phyloP scores from a whole-genome alignment of 306 rosid species.

The Purshia tridentata region DNA sequence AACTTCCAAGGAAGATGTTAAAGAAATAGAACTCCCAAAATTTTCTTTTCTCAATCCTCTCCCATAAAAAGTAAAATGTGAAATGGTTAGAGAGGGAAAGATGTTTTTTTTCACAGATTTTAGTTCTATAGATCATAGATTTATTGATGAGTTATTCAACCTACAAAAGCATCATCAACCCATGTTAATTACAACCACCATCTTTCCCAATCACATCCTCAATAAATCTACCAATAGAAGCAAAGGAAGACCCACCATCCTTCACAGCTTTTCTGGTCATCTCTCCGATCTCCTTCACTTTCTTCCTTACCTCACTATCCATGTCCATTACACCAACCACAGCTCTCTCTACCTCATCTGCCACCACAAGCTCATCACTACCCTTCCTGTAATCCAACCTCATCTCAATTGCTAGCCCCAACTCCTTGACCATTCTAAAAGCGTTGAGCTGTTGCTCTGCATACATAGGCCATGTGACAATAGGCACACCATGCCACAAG shows the following conservation, averaged over 20 bases:
- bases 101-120: no score
- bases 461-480: conserved; percentile 68
- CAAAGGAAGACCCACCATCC: conserved; percentile 37
- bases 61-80: no score
- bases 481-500: conserved; percentile 68
- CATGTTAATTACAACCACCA: conserved; percentile 1
- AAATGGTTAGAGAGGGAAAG: no score
- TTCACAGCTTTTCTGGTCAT: conserved; percentile 37
- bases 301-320: conserved; percentile 31
- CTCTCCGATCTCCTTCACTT: conserved; percentile 40
- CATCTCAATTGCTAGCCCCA: conserved; percentile 42
- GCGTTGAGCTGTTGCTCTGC: conserved; percentile 76
- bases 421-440: conserved; percentile 49
- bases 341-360: conserved; percentile 50
- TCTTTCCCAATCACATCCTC: conserved; percentile 9
- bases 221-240: conserved; percentile 2
- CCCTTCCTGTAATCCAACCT: conserved; percentile 39
- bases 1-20: no score
- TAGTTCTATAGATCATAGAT: no score
- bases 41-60: no score
- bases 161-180: not conserved
- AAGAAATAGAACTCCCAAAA: no score
- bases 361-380: conserved; percentile 38
- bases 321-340: conserved; percentile 36
- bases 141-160: not conserved